Conservation (phyloP, 768 basidiomycete genomes). For the Hortiboletus campestris region DNA sequence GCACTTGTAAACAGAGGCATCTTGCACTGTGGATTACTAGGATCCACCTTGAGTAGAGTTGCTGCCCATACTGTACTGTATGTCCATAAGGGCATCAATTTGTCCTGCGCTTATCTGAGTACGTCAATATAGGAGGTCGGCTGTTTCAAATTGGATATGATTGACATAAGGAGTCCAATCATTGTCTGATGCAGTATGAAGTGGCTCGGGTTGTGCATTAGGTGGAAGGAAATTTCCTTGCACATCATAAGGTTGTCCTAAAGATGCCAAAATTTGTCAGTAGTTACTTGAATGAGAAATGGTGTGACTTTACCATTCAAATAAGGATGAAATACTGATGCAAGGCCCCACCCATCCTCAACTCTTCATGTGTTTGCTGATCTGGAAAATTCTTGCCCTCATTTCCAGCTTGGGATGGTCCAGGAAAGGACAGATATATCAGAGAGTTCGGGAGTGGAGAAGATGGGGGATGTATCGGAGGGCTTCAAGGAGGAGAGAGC, state of each 20-base stretch:
- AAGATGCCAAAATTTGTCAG: too few relatives aligned
- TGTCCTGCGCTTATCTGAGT: constrained; percentile 21
- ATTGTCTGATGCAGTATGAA: not conserved
- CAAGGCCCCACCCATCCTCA: not conserved
- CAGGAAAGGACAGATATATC: too few relatives aligned
- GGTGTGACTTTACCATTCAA: not conserved
- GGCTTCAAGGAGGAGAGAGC: too few relatives aligned
- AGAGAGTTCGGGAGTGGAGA: not conserved
- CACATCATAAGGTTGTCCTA: not conserved
- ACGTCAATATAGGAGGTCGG: constrained; percentile 20
- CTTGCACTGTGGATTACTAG: not conserved
- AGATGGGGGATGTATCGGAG: too few relatives aligned
- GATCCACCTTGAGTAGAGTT: not conserved
- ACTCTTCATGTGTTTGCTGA: not conserved
- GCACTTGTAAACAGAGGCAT: not conserved
- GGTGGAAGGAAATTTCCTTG: not conserved
- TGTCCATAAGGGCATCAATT: constrained; percentile 20
- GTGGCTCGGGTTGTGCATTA: not conserved
- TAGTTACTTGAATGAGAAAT: too few relatives aligned
- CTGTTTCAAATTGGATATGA: too few relatives aligned
- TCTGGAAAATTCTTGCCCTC: not conserved
- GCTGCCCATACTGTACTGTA: constrained; percentile 24
- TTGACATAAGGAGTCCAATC: constrained; percentile 17
- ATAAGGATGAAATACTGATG: not conserved
- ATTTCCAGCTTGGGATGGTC: not conserved